These are phyloP conservation scores for Boletus sensibilis DNA, from an alignment of 768 basidiomycete species.

Conservation along the genomic window DNA sequence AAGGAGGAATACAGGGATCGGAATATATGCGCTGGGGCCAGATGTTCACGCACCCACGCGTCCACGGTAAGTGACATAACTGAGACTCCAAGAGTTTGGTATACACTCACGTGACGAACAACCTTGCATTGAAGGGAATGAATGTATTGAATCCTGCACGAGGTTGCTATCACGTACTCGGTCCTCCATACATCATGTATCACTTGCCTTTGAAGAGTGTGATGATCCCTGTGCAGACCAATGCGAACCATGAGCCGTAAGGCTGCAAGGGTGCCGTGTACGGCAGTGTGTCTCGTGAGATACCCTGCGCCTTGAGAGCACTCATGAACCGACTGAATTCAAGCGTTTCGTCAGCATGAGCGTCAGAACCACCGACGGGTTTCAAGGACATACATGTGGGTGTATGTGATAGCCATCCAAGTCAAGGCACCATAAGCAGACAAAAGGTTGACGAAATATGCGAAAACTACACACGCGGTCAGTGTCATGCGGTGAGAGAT, in stretches of 20 bases:
- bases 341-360: constrained; percentile 15
- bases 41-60: neutral
- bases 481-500: neutral
- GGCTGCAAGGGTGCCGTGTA: constrained; percentile 36
- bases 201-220: constrained; percentile 56
- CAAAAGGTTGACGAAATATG: constrained; percentile 42
- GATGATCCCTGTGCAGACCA: constrained; percentile 52
- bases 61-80: neutral
- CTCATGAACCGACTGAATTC: constrained; percentile 45
- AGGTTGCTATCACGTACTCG: neutral
- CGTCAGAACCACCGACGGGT: neutral
- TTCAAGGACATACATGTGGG: constrained; percentile 52
- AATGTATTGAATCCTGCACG: constrained; percentile 39
- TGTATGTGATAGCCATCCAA: constrained; percentile 49
- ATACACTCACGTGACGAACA: constrained; percentile 53
- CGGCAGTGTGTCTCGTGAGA: constrained; percentile 44
- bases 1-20: constrained; percentile 33
- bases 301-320: constrained; percentile 45
- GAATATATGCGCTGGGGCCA: constrained; percentile 28
- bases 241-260: constrained; percentile 60
- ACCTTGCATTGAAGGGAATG: constrained; percentile 48
- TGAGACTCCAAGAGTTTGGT: neutral
- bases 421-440: constrained; percentile 37
- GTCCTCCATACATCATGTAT: neutral
- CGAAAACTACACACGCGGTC: constrained; percentile 25